Evolutionary conservation across 2,329 filamentous ascomycete species (phyloP).

Genomic region (Leptographium flavum): DNA sequence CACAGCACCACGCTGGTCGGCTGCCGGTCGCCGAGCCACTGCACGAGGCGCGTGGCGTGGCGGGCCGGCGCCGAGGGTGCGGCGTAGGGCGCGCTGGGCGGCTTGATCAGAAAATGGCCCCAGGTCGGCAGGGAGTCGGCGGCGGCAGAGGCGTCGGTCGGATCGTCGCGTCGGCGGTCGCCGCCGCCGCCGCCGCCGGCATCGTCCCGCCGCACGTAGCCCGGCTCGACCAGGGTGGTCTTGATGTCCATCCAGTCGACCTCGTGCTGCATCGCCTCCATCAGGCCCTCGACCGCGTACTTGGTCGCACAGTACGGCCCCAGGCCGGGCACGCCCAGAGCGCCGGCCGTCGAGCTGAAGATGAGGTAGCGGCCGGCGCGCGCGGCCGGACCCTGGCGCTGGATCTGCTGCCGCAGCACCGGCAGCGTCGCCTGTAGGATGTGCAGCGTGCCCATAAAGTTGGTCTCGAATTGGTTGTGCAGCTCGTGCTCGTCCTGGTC

Average conservation of each 20-base stretch:
- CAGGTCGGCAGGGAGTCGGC: conserved; percentile 76
- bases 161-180: too few species aligned
- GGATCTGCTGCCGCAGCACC: conserved; percentile 59
- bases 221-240: conserved; percentile 83
- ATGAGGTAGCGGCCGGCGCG: conserved; percentile 76
- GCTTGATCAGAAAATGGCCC: conserved; percentile 85
- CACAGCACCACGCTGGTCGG: conserved; percentile 88
- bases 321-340: conserved; percentile 82
- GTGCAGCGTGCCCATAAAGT: conserved; percentile 89
- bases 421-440: conserved; percentile 82
- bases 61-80: conserved; percentile 67
- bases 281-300: conserved; percentile 88
- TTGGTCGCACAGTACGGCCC: conserved; percentile 95
- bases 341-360: conserved; percentile 84
- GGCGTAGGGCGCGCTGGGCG: conserved; percentile 68
- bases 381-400: too few species aligned
- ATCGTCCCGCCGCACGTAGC: conserved; percentile 77
- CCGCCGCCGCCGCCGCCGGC: conserved; percentile 13
- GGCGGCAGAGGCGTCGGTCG: too few species aligned
- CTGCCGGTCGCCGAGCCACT: conserved; percentile 87
- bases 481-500: conserved; percentile 94
- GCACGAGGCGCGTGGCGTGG: conserved; percentile 80
- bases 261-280: conserved; percentile 95
- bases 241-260: conserved; percentile 85
- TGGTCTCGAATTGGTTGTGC: conserved; percentile 92